These are phyloP conservation scores for Carex scoparia DNA, from an alignment of 176 grass and related monocot species.

Conservation along the genomic window DNA sequence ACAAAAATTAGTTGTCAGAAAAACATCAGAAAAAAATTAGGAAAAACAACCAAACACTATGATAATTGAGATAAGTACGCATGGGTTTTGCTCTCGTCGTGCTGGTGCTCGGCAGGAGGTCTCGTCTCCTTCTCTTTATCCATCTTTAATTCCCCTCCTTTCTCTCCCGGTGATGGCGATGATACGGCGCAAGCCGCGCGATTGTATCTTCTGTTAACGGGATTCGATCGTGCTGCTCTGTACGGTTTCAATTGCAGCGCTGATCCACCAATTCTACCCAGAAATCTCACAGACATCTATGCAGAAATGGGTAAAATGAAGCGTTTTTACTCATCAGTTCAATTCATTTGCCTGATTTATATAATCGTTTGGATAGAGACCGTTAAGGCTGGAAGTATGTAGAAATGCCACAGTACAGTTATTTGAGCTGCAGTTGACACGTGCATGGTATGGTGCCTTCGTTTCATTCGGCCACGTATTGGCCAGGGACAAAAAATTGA, in stretches of 20 bases:
- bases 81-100: not conserved
- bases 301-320: not conserved
- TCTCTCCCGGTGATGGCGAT: not conserved
- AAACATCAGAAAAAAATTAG: not conserved
- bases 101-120: not conserved
- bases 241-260: not conserved
- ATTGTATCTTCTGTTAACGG: not conserved
- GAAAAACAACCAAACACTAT: not conserved
- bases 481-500: not conserved
- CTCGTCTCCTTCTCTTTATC: constrained; percentile 1
- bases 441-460: not conserved
- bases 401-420: not conserved
- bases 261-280: not conserved
- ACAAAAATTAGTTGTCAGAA: too few species aligned
- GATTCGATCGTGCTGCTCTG: too few species aligned
- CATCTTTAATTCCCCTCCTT: not conserved
- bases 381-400: not conserved
- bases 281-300: not conserved
- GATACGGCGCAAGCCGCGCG: too few species aligned
- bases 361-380: not conserved
- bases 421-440: not conserved
- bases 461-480: not conserved
- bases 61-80: not conserved
- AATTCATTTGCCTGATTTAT: not conserved
- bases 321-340: not conserved